Evolutionary conservation across 2,329 filamentous ascomycete species (phyloP).

Genomic region (Colletotrichum incanum): DNA sequence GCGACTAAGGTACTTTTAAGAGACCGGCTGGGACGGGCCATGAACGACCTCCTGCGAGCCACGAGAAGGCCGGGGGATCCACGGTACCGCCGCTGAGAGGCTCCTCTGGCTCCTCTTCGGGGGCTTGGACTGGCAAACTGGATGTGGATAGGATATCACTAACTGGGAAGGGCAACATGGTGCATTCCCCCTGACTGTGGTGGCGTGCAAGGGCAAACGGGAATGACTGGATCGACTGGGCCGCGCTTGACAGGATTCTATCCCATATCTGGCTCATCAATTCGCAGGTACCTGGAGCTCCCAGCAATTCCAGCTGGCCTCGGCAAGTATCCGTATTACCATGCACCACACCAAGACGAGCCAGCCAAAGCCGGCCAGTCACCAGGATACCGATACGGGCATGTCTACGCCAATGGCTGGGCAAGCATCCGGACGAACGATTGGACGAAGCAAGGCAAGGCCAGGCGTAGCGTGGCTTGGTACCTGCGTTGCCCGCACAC

Average conservation of each 20-base stretch:
- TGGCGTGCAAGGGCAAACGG: constrained; percentile 41
- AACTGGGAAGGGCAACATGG: constrained; percentile 23
- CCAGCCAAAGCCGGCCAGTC: not conserved
- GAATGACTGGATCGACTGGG: constrained; percentile 38
- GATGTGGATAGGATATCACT: constrained; percentile 6
- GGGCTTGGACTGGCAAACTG: constrained; percentile 11
- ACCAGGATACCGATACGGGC: constrained; percentile 21
- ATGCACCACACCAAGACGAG: not conserved
- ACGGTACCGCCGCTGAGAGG: constrained; percentile 35
- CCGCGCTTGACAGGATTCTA: not conserved
- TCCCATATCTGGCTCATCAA: constrained; percentile 4
- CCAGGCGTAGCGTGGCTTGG: constrained; percentile 17
- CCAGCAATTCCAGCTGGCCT: constrained; percentile 17
- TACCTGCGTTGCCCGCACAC: constrained; percentile 38
- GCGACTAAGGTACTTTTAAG: constrained; percentile 36
- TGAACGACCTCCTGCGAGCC: constrained; percentile 30
- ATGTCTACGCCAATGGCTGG: not conserved
- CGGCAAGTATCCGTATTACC: constrained; percentile 28
- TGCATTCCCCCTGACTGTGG: constrained; percentile 30
- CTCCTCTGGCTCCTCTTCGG: constrained; percentile 31
- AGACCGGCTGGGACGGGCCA: constrained; percentile 22
- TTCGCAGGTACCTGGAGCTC: constrained; percentile 16
- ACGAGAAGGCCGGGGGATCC: constrained; percentile 27
- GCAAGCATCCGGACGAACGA: constrained; percentile 15
- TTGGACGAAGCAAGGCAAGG: constrained; percentile 12